Percentiles rank a stretch among this genome's conserved stretches.
Evolutionary conservation across 2,329 filamentous ascomycete species (phyloP).

Genomic region (Domatiomyces catenatus): DNA sequence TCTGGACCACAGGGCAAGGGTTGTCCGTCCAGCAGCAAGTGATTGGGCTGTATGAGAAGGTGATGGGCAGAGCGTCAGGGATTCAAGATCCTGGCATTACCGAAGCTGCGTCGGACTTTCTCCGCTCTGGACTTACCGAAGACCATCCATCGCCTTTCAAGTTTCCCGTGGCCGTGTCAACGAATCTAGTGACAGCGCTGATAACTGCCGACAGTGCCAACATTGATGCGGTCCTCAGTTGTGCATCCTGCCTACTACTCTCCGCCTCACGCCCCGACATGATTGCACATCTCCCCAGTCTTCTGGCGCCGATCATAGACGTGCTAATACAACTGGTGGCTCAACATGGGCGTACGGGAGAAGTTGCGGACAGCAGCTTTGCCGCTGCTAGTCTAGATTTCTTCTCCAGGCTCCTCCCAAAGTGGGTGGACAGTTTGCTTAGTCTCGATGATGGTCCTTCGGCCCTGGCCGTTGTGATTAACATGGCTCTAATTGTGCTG

Average conservation of each 20-base stretch:
- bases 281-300: conserved; percentile 19
- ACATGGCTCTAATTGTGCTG: conserved; percentile 27
- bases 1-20: conserved; percentile 14
- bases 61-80: conserved; percentile 16
- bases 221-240: conserved; percentile 30
- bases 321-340: conserved; percentile 22
- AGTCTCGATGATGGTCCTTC: conserved; percentile 18
- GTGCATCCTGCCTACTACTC: conserved; percentile 31
- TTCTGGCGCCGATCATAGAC: conserved; percentile 22
- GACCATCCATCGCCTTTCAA: conserved; percentile 27
- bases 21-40: conserved; percentile 7
- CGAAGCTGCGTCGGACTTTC: conserved; percentile 31
- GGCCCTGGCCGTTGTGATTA: conserved; percentile 23
- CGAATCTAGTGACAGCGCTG: conserved; percentile 25
- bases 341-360: conserved; percentile 18
- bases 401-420: conserved; percentile 27
- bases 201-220: conserved; percentile 26
- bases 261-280: conserved; percentile 24
- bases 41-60: conserved; percentile 17
- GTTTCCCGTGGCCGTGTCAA: conserved; percentile 27
- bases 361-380: conserved; percentile 24
- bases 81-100: conserved; percentile 25
- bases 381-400: conserved; percentile 32
- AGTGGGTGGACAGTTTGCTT: conserved; percentile 27
- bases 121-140: conserved; percentile 33